phyloP scores from a whole-genome alignment of 2,329 filamentous ascomycete species.

The Alternaria metachromatica region DNA sequence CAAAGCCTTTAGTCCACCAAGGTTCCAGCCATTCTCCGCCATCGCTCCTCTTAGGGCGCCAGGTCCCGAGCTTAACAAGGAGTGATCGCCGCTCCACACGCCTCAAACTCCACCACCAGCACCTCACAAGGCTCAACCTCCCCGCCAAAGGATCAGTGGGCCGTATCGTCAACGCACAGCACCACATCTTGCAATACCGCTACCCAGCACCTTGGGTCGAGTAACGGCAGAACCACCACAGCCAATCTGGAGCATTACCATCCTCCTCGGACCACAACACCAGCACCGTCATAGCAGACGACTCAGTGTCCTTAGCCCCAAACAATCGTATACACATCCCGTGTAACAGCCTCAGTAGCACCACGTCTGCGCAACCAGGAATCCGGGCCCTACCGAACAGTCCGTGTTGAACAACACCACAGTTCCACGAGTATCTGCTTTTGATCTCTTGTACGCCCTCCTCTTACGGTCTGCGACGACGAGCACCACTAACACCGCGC shows the following conservation, averaged over 20 bases:
- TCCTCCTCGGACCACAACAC: slow-evolving; percentile 34
- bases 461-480: slow-evolving; percentile 45
- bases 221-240: slow-evolving; percentile 21
- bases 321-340: slow-evolving; percentile 45
- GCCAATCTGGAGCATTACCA: slow-evolving; percentile 34
- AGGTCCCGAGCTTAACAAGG: slow-evolving; percentile 59
- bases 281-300: slow-evolving; percentile 39
- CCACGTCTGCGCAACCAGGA: slow-evolving; percentile 57
- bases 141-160: slow-evolving; percentile 24
- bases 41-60: slow-evolving; percentile 53
- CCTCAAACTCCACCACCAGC: slow-evolving; percentile 46
- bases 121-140: slow-evolving; percentile 27
- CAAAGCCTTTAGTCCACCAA: slow-evolving; percentile 49
- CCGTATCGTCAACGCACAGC: slow-evolving; percentile 41
- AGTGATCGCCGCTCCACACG: slow-evolving; percentile 54
- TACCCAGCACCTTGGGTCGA: slow-evolving; percentile 35
- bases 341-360: slow-evolving; percentile 51
- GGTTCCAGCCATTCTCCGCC: slow-evolving; percentile 56
- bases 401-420: slow-evolving; percentile 44
- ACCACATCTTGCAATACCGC: slow-evolving; percentile 41
- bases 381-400: slow-evolving; percentile 51
- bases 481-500: slow-evolving; percentile 48
- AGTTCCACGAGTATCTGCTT: slow-evolving; percentile 48
- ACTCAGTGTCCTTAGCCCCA: slow-evolving; percentile 39
- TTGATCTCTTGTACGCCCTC: slow-evolving; percentile 50